A percentile compares a stretch with the other conserved stretches of the same genome.
Conservation (phyloP, 1,284 basidiomycete species). For the Butyriboletus appendiculatus region DNA sequence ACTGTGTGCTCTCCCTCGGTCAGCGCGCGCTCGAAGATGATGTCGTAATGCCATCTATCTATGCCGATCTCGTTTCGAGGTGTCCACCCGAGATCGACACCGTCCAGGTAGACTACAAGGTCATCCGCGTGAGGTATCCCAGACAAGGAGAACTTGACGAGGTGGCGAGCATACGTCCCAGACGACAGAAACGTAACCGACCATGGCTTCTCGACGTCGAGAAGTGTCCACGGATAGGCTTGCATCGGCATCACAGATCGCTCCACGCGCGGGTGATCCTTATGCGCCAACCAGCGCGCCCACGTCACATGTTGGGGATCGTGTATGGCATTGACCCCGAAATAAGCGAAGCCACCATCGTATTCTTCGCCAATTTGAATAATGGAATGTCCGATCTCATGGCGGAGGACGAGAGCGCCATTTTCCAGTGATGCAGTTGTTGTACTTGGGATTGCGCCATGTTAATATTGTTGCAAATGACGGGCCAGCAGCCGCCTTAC, state of each 20-base stretch:
- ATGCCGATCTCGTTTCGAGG: conserved; percentile 57
- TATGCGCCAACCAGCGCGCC: conserved; percentile 68
- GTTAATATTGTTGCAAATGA: neutral
- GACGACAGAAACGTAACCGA: conserved; percentile 62
- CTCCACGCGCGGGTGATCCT: conserved; percentile 50
- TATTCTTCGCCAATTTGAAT: conserved; percentile 86
- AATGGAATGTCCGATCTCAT: conserved; percentile 84
- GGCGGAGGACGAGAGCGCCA: conserved; percentile 76
- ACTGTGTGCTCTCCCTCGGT: conserved; percentile 54
- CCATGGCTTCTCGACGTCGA: conserved; percentile 64
- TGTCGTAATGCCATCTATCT: conserved; percentile 75
- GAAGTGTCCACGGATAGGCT: conserved; percentile 71
- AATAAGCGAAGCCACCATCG: conserved; percentile 79
- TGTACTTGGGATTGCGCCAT: conserved; percentile 45
- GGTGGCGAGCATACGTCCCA: conserved; percentile 61
- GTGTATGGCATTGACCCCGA: conserved; percentile 67
- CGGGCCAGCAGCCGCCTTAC: conserved; percentile 43
- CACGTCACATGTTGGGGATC: conserved; percentile 56
- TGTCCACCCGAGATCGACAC: conserved; percentile 55
- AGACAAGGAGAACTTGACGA: conserved; percentile 75
- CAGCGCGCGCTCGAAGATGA: conserved; percentile 44
- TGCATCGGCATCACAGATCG: conserved; percentile 78
- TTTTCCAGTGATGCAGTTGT: conserved; percentile 81
- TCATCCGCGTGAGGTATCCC: conserved; percentile 64
- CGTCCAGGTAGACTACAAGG: conserved; percentile 64